Percentiles rank a stretch among this genome's conserved stretches.
phyloP scores from a whole-genome alignment of 1,284 basidiomycete genomes.

The Omphalotus olearius region DNA sequence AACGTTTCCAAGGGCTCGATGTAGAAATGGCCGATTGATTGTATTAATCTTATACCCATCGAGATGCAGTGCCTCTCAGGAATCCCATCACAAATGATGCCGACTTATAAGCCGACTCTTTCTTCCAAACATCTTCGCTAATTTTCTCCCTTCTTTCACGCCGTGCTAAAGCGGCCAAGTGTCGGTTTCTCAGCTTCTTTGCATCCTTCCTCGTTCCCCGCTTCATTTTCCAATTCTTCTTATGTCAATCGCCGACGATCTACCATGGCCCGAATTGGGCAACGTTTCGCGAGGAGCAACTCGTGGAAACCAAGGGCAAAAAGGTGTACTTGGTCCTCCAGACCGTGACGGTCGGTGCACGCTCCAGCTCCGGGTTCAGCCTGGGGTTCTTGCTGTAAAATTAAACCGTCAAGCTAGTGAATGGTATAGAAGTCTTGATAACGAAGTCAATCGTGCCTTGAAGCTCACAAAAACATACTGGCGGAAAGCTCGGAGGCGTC shows the following conservation, averaged over 20 bases:
- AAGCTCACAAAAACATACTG: constrained; percentile 81
- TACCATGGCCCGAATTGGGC: constrained; percentile 79
- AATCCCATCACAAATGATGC: constrained; percentile 14
- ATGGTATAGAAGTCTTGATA: constrained; percentile 73
- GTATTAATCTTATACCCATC: constrained; percentile 10
- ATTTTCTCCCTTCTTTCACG: constrained; percentile 16
- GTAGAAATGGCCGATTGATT: constrained; percentile 15
- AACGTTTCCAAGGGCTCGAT: constrained; percentile 13
- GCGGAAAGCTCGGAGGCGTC: constrained; percentile 70
- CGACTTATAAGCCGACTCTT: constrained; percentile 17
- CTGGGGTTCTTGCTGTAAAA: constrained; percentile 69
- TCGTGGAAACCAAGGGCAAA: constrained; percentile 77
- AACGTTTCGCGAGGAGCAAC: constrained; percentile 81
- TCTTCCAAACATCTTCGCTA: constrained; percentile 16
- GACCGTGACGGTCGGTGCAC: constrained; percentile 67
- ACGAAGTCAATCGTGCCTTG: constrained; percentile 70
- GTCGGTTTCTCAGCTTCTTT: constrained; percentile 14
- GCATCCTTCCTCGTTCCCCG: constrained; percentile 16
- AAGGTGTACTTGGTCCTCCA: constrained; percentile 63
- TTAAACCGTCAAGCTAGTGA: constrained; percentile 71
- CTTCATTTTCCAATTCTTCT: constrained; percentile 15
- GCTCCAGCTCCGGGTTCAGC: constrained; percentile 73
- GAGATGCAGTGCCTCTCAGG: constrained; percentile 15
- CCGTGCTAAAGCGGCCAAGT: constrained; percentile 13
- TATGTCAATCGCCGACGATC: constrained; percentile 61